These are phyloP conservation scores for Scheffersomyces quercinus DNA, from an alignment of 1,139 yeast species.

Conservation along the genomic window DNA sequence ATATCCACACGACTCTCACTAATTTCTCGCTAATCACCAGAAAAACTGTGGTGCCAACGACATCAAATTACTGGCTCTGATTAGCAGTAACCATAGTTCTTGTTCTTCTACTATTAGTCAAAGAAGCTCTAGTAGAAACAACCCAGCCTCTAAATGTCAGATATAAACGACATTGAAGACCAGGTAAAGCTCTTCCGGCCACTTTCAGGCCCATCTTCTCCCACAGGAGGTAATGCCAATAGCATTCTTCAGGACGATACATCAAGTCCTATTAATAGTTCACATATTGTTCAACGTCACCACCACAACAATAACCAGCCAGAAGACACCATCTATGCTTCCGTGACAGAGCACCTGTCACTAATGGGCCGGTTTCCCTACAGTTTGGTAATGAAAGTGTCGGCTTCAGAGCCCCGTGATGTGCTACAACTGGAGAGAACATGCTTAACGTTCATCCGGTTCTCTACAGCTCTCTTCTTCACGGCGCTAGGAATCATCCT, in stretches of 20 bases:
- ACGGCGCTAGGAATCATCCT: slow-evolving; percentile 53
- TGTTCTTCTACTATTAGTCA: too few species aligned
- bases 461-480: slow-evolving; percentile 50
- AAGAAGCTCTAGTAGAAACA: too few species aligned
- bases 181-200: slow-evolving; percentile 2
- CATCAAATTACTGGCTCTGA: too few species aligned
- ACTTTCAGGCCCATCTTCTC: background rate
- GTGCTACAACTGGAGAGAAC: slow-evolving; percentile 63
- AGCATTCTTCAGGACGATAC: too few species aligned
- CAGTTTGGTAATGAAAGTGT: slow-evolving; percentile 38
- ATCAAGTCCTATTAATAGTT: too few species aligned
- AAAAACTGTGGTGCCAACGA: too few species aligned
- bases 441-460: slow-evolving; percentile 52
- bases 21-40: too few species aligned
- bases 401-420: slow-evolving; percentile 61
- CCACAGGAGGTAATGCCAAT: too few species aligned
- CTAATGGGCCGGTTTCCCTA: slow-evolving; percentile 16
- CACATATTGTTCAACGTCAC: too few species aligned
- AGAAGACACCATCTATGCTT: background rate
- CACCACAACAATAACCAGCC: background rate
- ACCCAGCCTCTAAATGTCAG: background rate
- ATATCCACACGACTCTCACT: too few species aligned
- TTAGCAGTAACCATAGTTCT: too few species aligned
- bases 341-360: background rate
- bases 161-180: background rate